These are phyloP conservation scores for Peronospora belbahrii DNA, from an alignment of 352 stramenopile species.

Conservation along the genomic window DNA sequence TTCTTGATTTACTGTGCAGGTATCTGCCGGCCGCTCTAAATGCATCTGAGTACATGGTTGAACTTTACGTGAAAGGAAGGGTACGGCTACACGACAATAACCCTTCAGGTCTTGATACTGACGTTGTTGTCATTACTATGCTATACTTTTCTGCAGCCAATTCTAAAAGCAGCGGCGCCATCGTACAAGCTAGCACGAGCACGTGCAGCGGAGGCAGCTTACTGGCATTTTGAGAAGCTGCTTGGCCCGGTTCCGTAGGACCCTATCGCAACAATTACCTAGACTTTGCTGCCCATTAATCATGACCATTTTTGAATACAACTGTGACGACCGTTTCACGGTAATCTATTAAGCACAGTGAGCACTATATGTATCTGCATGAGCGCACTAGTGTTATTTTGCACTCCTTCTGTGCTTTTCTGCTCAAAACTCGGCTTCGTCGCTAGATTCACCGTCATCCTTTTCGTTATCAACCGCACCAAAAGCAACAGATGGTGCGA, in stretches of 20 bases:
- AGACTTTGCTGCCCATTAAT: background rate
- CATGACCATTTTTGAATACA: background rate
- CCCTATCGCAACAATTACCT: background rate
- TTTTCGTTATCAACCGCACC: constrained; percentile 12
- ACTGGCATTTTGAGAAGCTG: constrained; percentile 35
- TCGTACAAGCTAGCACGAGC: constrained; percentile 60
- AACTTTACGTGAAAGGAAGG: constrained; percentile 60
- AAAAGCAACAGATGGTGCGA: constrained; percentile 5
- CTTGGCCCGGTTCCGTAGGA: constrained; percentile 16
- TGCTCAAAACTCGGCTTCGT: constrained; percentile 80
- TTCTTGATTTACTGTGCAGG: constrained; percentile 21
- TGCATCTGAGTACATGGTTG: constrained; percentile 39
- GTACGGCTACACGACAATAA: constrained; percentile 19
- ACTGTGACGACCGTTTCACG: background rate
- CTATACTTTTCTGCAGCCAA: constrained; percentile 20
- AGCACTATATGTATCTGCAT: constrained; percentile 3
- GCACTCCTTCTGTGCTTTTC: background rate
- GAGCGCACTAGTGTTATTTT: background rate
- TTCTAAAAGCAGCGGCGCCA: constrained; percentile 36
- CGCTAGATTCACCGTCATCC: constrained; percentile 74
- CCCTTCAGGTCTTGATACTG: background rate
- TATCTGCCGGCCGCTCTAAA: constrained; percentile 43
- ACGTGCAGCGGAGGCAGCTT: constrained; percentile 45
- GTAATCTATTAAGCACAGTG: constrained; percentile 1
- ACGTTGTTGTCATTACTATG: background rate